Conservation (phyloP, 768 basidiomycete genomes). For the Trametes elegans region DNA sequence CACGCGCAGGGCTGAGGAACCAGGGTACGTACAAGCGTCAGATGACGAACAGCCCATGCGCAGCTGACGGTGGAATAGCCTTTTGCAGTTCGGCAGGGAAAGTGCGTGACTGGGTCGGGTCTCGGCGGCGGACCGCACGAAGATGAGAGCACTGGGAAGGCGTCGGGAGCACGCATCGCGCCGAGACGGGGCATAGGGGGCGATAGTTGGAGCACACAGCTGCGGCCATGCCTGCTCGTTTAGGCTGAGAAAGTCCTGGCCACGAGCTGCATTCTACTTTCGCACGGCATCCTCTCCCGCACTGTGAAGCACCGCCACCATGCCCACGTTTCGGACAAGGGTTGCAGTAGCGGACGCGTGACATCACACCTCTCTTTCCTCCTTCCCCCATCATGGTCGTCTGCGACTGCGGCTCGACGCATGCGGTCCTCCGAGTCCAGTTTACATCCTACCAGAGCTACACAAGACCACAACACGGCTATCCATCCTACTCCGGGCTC, state of each 20-base stretch:
- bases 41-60: background rate
- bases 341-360: too few species aligned
- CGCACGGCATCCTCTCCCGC: background rate
- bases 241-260: background rate
- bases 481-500: too few species aligned
- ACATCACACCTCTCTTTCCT: too few species aligned
- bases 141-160: background rate
- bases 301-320: background rate
- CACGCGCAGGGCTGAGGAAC: background rate
- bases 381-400: too few species aligned
- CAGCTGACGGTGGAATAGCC: conserved; percentile 2
- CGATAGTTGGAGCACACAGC: background rate
- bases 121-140: conserved; percentile 10
- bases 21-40: background rate
- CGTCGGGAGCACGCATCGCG: background rate
- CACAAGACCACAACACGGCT: too few species aligned
- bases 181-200: background rate
- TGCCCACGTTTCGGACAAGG: background rate
- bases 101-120: background rate
- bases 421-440: too few species aligned
- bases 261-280: background rate
- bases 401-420: too few species aligned
- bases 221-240: background rate
- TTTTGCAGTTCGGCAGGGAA: background rate
- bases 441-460: too few species aligned